phyloP scores from a whole-genome alignment of 768 basidiomycete species.

The Tricholomella constricta region DNA sequence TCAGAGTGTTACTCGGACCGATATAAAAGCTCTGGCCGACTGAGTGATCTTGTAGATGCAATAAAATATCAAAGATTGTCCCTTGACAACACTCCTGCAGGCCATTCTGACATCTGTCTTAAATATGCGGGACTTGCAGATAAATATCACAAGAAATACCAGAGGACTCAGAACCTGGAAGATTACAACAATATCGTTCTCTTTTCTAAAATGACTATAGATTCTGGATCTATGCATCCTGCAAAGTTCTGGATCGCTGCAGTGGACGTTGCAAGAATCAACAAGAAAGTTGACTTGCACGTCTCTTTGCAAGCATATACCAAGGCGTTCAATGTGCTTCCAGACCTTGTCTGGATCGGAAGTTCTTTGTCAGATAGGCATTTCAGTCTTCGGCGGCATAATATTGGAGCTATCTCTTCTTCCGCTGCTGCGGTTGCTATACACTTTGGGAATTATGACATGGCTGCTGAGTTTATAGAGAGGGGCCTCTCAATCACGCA shows the following conservation, averaged over 20 bases:
- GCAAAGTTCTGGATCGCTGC: neutral
- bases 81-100: neutral
- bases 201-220: neutral
- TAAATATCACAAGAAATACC: neutral
- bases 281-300: neutral
- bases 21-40: neutral
- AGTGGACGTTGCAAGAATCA: neutral
- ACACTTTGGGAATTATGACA: neutral
- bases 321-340: neutral
- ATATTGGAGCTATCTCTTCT: neutral
- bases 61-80: neutral
- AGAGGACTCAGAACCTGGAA: neutral
- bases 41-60: neutral
- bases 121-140: neutral
- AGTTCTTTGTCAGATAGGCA: neutral
- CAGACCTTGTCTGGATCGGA: constrained; percentile 6
- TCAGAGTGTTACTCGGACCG: neutral
- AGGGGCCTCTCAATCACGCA: constrained; percentile 9
- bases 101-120: neutral
- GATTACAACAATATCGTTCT: neutral
- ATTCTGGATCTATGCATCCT: neutral
- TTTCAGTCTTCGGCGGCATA: neutral
- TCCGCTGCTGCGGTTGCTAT: constrained; percentile 3
- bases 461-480: constrained; percentile 10
- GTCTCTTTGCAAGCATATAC: constrained; percentile 2